Conservation (phyloP, 2,329 filamentous ascomycete species). For the Aspergillus flavus region DNA sequence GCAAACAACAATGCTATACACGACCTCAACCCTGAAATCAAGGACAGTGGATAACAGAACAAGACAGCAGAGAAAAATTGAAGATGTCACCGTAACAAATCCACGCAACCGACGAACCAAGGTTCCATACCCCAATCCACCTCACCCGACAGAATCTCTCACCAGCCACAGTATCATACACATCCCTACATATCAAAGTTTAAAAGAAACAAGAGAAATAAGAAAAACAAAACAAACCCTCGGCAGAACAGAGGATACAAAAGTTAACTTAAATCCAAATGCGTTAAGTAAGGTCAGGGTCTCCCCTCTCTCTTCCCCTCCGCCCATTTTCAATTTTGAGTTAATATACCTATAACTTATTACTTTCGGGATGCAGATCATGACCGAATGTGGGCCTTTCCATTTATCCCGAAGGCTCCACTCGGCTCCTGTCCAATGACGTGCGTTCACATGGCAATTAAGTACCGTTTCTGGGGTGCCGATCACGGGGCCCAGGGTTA, state of each 20-base stretch:
- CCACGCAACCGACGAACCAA: not conserved
- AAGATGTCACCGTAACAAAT: not conserved
- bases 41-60: too few species aligned
- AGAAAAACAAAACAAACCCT: not conserved
- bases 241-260: not conserved
- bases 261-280: not conserved
- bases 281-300: not conserved
- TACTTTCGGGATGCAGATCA: slow-evolving; percentile 1
- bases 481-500: not conserved
- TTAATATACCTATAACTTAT: not conserved
- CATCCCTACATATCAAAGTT: not conserved
- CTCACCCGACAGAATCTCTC: not conserved
- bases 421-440: not conserved
- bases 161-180: not conserved
- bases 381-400: not conserved
- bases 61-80: not conserved
- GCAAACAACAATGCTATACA: too few species aligned
- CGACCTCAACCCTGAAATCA: too few species aligned
- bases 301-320: too few species aligned
- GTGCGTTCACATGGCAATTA: slow-evolving; percentile 1
- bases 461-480: slow-evolving; percentile 1
- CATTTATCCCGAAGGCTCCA: not conserved
- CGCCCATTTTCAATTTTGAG: not conserved
- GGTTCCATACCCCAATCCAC: not conserved
- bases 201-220: not conserved